These are phyloP conservation scores for Neurospora hispaniola DNA, from an alignment of 495 filamentous ascomycete genomes.

Conservation along the genomic window DNA sequence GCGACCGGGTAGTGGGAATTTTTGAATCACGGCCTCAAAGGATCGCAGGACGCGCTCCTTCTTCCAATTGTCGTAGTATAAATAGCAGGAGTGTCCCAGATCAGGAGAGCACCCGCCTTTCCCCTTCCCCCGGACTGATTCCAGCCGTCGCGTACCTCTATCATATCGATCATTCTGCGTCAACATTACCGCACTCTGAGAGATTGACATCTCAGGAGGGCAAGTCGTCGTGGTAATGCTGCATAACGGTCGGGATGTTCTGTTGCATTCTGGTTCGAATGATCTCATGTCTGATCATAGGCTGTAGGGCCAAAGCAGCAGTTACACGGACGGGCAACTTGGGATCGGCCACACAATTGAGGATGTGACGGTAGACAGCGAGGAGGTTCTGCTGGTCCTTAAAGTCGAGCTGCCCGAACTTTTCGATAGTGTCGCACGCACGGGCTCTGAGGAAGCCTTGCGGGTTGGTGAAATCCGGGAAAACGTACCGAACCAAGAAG, in stretches of 20 bases:
- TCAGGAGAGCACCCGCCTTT: too few relatives aligned
- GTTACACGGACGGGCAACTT: constrained; percentile 89
- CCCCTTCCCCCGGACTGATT: too few relatives aligned
- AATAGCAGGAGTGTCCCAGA: too few relatives aligned
- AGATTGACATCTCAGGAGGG: too few relatives aligned
- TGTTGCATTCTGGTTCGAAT: constrained; percentile 92
- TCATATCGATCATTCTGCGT: too few relatives aligned
- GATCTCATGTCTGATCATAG: constrained; percentile 87
- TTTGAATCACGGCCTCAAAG: too few relatives aligned
- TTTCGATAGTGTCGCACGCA: constrained; percentile 93
- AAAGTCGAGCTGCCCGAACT: constrained; percentile 94
- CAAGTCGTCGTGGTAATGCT: constrained; percentile 40
- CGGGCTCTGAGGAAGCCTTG: constrained; percentile 91
- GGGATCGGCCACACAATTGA: constrained; percentile 90
- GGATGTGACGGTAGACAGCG: constrained; percentile 89
- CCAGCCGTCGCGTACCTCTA: too few relatives aligned
- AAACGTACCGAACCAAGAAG: constrained; percentile 95
- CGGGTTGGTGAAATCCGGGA: constrained; percentile 90
- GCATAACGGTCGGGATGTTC: constrained; percentile 99
- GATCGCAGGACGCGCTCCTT: too few relatives aligned
- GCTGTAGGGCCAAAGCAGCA: constrained; percentile 87
- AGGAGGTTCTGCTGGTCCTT: constrained; percentile 89
- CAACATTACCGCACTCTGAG: too few relatives aligned
- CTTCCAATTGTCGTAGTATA: too few relatives aligned
- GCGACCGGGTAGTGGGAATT: too few relatives aligned